Evolutionary conservation across 805 yeast species (phyloP).

Genomic region (Sugiyamaella lignohabitans): DNA sequence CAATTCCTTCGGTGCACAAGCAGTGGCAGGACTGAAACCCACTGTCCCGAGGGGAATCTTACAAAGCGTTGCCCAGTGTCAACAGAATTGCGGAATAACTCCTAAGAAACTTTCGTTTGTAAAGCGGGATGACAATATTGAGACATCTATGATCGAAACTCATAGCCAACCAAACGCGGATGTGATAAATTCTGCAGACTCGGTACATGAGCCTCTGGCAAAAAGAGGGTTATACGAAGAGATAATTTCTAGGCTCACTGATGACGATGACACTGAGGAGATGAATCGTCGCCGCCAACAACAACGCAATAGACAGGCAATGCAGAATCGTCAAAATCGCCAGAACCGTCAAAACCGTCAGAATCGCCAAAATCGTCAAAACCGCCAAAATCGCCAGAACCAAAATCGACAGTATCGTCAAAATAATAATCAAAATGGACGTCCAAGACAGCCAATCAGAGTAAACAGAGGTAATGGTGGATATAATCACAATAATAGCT

Average conservation of each 20-base stretch:
- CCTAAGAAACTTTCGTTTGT: background rate
- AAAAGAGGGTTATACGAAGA: background rate
- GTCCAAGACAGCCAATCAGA: background rate
- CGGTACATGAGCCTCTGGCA: background rate
- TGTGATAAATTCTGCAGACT: background rate
- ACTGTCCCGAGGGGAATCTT: background rate
- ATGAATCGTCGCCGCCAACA: background rate
- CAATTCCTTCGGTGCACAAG: background rate
- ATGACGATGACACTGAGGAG: background rate
- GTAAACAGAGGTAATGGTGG: background rate
- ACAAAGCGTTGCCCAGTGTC: background rate
- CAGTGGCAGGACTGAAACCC: background rate
- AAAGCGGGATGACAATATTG: too few species aligned
- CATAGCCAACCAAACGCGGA: too few species aligned
- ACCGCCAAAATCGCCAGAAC: conserved; percentile 3
- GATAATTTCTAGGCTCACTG: background rate
- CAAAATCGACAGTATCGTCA: background rate
- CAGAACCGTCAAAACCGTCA: conserved; percentile 1
- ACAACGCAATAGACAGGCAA: background rate
- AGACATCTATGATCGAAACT: too few species aligned
- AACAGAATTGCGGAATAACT: background rate
- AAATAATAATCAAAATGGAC: background rate
- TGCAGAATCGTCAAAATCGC: conserved; percentile 1
- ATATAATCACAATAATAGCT: background rate
- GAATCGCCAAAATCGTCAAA: conserved; percentile 2